These are phyloP conservation scores for Pelargonium fulgidum DNA, from an alignment of 441 rosid genomes.

Conservation along the genomic window DNA sequence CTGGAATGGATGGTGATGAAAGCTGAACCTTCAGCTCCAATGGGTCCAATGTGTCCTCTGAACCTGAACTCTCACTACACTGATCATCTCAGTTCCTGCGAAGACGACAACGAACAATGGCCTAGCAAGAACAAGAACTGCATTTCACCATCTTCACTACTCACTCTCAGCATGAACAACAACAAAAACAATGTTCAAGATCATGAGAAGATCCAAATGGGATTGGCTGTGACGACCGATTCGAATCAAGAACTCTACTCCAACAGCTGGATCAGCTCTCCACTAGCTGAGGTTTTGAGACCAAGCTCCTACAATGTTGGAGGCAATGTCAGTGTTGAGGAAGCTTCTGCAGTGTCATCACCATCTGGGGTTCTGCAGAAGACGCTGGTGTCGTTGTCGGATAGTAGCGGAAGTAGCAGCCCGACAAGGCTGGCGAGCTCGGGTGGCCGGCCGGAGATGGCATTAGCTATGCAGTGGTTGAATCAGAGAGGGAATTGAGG, in stretches of 20 bases:
- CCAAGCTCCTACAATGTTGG: constrained; percentile 10
- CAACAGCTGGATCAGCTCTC: constrained; percentile 17
- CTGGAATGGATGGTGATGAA: constrained; percentile 1
- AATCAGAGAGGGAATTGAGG: constrained; percentile 1
- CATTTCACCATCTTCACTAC: too few species aligned
- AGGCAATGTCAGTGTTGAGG: not conserved
- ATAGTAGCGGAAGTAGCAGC: constrained; percentile 24
- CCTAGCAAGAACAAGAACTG: too few species aligned
- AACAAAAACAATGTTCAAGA: not conserved
- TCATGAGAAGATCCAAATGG: not conserved
- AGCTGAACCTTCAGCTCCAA: too few species aligned
- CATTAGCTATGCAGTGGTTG: constrained; percentile 20
- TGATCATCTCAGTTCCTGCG: not conserved
- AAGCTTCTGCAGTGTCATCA: constrained; percentile 13
- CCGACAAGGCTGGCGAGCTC: constrained; percentile 15
- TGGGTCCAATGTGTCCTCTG: not conserved
- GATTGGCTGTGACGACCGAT: not conserved
- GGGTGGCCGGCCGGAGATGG: constrained; percentile 16
- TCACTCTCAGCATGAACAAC: not conserved
- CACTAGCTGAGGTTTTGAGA: constrained; percentile 21
- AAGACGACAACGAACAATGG: not conserved
- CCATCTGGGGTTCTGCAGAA: constrained; percentile 25
- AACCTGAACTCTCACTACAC: not conserved
- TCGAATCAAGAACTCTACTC: not conserved
- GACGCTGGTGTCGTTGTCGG: constrained; percentile 21